phyloP scores from a whole-genome alignment of 108 stramenopile genomes.

The Discostella stelligeroides region DNA sequence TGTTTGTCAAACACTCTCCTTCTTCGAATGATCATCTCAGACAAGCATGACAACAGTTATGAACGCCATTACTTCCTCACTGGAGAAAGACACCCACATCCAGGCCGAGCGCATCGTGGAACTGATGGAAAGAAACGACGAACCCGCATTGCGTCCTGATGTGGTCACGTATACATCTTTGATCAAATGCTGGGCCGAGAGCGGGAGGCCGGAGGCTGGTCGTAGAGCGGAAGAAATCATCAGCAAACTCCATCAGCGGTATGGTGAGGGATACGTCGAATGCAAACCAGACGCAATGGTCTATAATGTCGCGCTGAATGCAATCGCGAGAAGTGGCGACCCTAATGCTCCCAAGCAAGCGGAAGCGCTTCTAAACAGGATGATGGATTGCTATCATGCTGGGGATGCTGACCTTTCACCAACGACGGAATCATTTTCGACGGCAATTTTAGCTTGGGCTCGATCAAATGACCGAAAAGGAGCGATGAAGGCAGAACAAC shows the following conservation, averaged over 20 bases:
- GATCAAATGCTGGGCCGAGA: constrained; percentile 54
- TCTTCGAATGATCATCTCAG: constrained; percentile 1
- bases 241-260: constrained; percentile 34
- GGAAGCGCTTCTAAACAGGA: constrained; percentile 62
- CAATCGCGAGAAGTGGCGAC: constrained; percentile 52
- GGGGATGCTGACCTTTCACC: constrained; percentile 46
- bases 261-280: constrained; percentile 37
- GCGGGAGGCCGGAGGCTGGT: constrained; percentile 37
- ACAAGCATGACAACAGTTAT: constrained; percentile 48
- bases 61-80: constrained; percentile 33
- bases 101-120: constrained; percentile 50
- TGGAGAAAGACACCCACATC: constrained; percentile 24
- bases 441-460: constrained; percentile 66
- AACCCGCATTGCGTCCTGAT: constrained; percentile 42
- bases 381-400: constrained; percentile 50
- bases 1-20: background rate
- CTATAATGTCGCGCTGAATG: constrained; percentile 64
- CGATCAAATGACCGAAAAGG: constrained; percentile 39
- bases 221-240: constrained; percentile 40
- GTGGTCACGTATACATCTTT: constrained; percentile 52
- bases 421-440: constrained; percentile 36
- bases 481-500: constrained; percentile 51
- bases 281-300: constrained; percentile 43
- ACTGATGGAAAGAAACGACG: constrained; percentile 52
- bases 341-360: constrained; percentile 52